Conservation (phyloP, 1,139 yeast species). For the Nadsonia starkeyi-henricii region DNA sequence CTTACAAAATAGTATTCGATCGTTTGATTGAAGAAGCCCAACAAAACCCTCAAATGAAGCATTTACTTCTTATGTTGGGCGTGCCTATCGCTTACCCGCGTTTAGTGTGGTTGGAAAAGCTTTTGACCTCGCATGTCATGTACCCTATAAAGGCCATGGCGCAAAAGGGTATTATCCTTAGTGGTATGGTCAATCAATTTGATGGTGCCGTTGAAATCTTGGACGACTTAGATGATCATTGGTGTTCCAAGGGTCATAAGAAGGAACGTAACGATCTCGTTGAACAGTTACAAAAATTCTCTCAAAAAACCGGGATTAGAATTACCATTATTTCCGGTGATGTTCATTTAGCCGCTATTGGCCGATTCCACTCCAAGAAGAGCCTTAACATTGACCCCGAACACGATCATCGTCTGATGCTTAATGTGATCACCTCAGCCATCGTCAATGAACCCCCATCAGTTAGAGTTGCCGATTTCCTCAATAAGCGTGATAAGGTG, state of each 20-base stretch:
- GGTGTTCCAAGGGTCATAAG: conserved; percentile 85
- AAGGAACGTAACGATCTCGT: conserved; percentile 56
- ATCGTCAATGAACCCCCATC: conserved; percentile 92
- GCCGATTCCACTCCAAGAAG: conserved; percentile 50
- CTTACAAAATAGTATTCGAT: conserved; percentile 49
- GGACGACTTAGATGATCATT: conserved; percentile 89
- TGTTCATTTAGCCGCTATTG: conserved; percentile 78
- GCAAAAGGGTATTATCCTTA: conserved; percentile 46
- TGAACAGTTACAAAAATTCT: conserved; percentile 43
- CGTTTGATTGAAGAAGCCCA: conserved; percentile 44
- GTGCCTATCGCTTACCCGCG: conserved; percentile 93
- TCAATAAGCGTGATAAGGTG: conserved; percentile 49
- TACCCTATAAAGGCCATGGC: conserved; percentile 59
- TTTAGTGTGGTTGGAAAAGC: conserved; percentile 72
- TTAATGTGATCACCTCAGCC: conserved; percentile 79
- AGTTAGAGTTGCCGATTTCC: conserved; percentile 58
- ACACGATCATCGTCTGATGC: conserved; percentile 59
- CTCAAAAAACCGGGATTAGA: conserved; percentile 50
- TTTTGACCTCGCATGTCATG: conserved; percentile 42
- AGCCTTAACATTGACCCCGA: conserved; percentile 39
- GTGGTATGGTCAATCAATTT: conserved; percentile 68
- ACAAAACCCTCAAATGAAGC: conserved; percentile 47
- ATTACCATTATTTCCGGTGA: conserved; percentile 83
- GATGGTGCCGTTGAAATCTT: conserved; percentile 83
- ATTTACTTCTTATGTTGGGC: conserved; percentile 70